Conservation (phyloP, 2,329 filamentous ascomycete species). For the Arthrobotrys megalospora region DNA sequence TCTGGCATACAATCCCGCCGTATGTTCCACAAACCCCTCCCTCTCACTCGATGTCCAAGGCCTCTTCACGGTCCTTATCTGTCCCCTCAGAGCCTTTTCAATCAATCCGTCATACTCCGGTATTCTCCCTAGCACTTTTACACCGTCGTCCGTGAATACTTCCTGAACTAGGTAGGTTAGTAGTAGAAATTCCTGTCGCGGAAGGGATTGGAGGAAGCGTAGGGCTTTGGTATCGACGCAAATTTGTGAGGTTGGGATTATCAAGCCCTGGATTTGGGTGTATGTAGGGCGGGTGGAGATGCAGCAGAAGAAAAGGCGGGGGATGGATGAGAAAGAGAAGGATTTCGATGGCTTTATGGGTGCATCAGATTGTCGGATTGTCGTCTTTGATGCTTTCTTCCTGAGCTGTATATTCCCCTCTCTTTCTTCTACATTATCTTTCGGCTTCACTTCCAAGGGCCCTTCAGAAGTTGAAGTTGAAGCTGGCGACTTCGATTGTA, state of each 20-base stretch:
- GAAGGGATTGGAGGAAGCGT: constrained; percentile 40
- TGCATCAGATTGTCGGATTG: too few relatives aligned
- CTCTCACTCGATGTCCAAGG: constrained; percentile 33
- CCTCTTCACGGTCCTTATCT: constrained; percentile 15
- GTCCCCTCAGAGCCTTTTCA: constrained; percentile 35
- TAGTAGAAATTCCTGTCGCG: constrained; percentile 35
- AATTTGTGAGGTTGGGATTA: constrained; percentile 49
- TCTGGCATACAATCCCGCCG: constrained; percentile 50
- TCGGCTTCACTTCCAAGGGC: not conserved
- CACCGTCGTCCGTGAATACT: constrained; percentile 54
- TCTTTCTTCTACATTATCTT: not conserved
- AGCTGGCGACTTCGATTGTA: not conserved
- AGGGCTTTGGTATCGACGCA: constrained; percentile 35
- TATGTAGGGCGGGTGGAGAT: constrained; percentile 43
- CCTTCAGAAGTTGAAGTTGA: not conserved
- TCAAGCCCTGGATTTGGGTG: constrained; percentile 52
- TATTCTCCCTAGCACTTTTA: constrained; percentile 41
- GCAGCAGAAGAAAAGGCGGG: constrained; percentile 27
- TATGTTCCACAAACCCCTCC: constrained; percentile 48
- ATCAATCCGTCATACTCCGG: constrained; percentile 50
- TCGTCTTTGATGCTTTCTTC: not conserved
- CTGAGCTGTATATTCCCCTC: not conserved
- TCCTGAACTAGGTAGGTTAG: constrained; percentile 53
- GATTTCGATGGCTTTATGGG: not conserved
- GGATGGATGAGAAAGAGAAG: constrained; percentile 1